Evolutionary conservation across 169 alveolate species (phyloP), one percentile per base, ranked within the genome.

Genomic region (Perkinsus olseni): DNA sequence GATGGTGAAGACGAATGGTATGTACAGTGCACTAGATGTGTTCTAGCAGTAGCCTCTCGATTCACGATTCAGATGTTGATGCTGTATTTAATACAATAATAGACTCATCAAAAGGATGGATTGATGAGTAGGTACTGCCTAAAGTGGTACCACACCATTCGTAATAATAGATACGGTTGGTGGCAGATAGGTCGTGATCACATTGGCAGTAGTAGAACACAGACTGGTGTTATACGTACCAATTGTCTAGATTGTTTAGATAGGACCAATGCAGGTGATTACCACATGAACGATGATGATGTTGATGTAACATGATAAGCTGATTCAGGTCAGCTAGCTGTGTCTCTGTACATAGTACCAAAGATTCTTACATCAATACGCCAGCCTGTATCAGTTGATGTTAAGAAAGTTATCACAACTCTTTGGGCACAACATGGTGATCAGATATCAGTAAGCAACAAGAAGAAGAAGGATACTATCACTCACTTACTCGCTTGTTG

Each of bases 211-310:
- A 51, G 92, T n/a, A 39, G 74, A 82, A 62, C 91, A 38, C 97
- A 98, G 95, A 97, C 96, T 92, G 99, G 99, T 39, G 96, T 97
- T 0, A 93, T 97, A 39, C 94, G 99, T 62, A 96, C 98, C 13
- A 97, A 98, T 93, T 98, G 99, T 93, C 93, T 98, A 92, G 98
- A 97, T 92, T 97, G 99, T 94, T 94, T 97, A 31, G 99, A 98
- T 95, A 96, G 99, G 94, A 97, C 99, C 3, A 97, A 98, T 93
- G 97, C 97, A 20, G 82, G 82, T 62, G 17, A 62, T 62, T 10
- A 45, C 17, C 6, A 45, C 62, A 45, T 10, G 6, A 62, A 21
- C 31, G 17, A 13, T 13, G 34, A 62, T 62, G 0, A 62, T 62
- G 10, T 8, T 6, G 3, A 40, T 62, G 17, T 24, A 62, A 6